Percentiles rank a stretch among this genome's conserved stretches.
These are phyloP conservation scores for Pilatotrama ljubarskyi DNA, from an alignment of 768 basidiomycete genomes.

Conservation along the genomic window DNA sequence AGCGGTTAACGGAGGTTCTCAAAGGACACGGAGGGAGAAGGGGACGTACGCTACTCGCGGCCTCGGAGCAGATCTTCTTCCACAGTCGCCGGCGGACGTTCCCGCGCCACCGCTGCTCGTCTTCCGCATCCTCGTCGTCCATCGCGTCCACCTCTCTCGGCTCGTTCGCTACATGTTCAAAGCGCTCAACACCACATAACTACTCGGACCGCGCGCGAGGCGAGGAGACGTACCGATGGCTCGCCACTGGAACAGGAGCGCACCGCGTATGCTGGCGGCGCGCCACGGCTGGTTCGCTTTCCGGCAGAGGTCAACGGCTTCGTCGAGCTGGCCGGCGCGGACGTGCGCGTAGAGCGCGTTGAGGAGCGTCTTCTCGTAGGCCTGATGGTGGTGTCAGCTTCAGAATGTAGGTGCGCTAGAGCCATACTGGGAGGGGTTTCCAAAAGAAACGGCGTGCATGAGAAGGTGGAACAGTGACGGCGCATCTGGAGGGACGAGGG, in stretches of 20 bases:
- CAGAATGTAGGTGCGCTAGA: too few species aligned
- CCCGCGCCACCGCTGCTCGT: constrained; percentile 53
- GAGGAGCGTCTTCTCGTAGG: constrained; percentile 75
- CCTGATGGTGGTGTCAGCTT: constrained; percentile 42
- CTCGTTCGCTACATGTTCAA: constrained; percentile 56
- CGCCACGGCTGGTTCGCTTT: constrained; percentile 90
- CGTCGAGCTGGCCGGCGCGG: constrained; percentile 81
- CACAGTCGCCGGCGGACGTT: constrained; percentile 79
- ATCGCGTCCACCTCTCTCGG: constrained; percentile 46
- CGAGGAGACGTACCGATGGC: constrained; percentile 54
- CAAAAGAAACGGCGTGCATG: too few species aligned
- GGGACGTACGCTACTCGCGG: constrained; percentile 71
- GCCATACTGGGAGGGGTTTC: too few species aligned
- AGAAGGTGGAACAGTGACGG: too few species aligned
- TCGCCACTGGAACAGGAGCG: constrained; percentile 74
- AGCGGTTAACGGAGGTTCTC: not conserved
- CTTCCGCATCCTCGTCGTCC: constrained; percentile 37
- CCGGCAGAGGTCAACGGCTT: constrained; percentile 80
- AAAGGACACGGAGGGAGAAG: not conserved
- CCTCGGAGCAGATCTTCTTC: constrained; percentile 82
- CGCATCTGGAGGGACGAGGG: too few species aligned
- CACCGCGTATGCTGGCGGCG: constrained; percentile 85
- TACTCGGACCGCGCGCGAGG: not conserved
- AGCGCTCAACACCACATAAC: too few species aligned
- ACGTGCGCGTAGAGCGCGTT: constrained; percentile 81